Conservation (phyloP, 345 rosid genomes). For the Geranium rotundifolium region DNA sequence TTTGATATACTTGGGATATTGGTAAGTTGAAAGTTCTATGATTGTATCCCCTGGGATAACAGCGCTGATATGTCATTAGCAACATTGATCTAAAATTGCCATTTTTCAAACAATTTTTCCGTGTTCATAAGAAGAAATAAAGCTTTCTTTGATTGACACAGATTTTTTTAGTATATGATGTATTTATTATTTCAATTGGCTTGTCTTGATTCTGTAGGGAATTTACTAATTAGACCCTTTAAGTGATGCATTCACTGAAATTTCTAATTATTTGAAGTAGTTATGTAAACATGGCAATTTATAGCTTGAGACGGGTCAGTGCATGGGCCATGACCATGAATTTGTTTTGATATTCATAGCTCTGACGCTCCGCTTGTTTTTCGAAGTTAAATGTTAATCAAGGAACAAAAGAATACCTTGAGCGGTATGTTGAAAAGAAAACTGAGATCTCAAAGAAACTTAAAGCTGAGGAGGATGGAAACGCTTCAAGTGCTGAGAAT, state of each 20-base stretch:
- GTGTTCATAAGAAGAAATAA: not conserved
- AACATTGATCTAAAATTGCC: too few relatives aligned
- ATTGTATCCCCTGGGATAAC: too few relatives aligned
- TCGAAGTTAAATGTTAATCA: constrained; percentile 70
- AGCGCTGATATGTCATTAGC: too few relatives aligned
- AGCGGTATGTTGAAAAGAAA: constrained; percentile 71
- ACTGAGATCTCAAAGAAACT: constrained; percentile 54
- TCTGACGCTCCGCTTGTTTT: not conserved
- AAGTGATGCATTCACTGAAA: not conserved
- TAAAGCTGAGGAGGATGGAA: constrained; percentile 45
- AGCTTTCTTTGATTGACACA: not conserved
- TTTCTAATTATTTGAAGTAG: too few relatives aligned
- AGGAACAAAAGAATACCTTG: constrained; percentile 80
- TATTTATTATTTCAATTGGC: not conserved
- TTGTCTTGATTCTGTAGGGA: not conserved
- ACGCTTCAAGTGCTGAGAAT: constrained; percentile 27
- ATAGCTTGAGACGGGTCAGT: too few relatives aligned
- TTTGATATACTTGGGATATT: too few relatives aligned
- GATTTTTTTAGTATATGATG: not conserved
- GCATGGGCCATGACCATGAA: too few relatives aligned
- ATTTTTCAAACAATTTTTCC: too few relatives aligned
- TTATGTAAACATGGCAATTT: too few relatives aligned
- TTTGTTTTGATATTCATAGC: not conserved
- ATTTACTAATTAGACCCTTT: not conserved
- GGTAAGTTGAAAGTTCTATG: too few relatives aligned